phyloP scores from a whole-genome alignment of 2,329 filamentous ascomycete genomes.

The Botrytis medusae region DNA sequence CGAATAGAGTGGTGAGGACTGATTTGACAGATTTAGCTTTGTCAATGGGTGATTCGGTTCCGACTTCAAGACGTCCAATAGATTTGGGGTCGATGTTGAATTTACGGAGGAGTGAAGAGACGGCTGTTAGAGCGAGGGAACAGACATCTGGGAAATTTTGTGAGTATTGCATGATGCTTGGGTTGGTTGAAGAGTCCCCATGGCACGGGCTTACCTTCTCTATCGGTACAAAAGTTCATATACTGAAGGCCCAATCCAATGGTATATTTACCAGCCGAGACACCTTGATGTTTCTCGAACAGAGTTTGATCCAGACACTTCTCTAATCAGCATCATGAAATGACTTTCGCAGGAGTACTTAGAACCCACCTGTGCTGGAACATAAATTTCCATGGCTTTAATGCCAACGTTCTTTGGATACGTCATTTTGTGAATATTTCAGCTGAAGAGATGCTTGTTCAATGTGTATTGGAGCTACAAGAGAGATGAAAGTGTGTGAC shows the following conservation, averaged over 20 bases:
- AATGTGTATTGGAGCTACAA: neutral
- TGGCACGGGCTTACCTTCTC: slow-evolving; percentile 63
- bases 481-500: neutral
- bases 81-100: slow-evolving; percentile 78
- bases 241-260: slow-evolving; percentile 87
- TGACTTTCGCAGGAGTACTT: no score
- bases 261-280: slow-evolving; percentile 80
- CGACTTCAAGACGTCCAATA: slow-evolving; percentile 79
- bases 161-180: neutral
- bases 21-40: slow-evolving; percentile 92
- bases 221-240: slow-evolving; percentile 89
- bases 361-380: slow-evolving; percentile 72
- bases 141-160: slow-evolving; percentile 71
- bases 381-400: slow-evolving; percentile 89
- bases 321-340: neutral
- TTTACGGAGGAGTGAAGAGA: slow-evolving; percentile 75
- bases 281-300: slow-evolving; percentile 83
- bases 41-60: slow-evolving; percentile 81
- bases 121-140: slow-evolving; percentile 76
- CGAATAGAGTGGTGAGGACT: slow-evolving; percentile 82
- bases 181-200: neutral
- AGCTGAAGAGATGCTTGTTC: neutral
- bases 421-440: slow-evolving; percentile 37
- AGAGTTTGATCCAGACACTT: slow-evolving; percentile 83
- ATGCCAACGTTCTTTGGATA: slow-evolving; percentile 87